phyloP scores from a whole-genome alignment of 2,329 filamentous ascomycete species.

The Fusarium papillatum region DNA sequence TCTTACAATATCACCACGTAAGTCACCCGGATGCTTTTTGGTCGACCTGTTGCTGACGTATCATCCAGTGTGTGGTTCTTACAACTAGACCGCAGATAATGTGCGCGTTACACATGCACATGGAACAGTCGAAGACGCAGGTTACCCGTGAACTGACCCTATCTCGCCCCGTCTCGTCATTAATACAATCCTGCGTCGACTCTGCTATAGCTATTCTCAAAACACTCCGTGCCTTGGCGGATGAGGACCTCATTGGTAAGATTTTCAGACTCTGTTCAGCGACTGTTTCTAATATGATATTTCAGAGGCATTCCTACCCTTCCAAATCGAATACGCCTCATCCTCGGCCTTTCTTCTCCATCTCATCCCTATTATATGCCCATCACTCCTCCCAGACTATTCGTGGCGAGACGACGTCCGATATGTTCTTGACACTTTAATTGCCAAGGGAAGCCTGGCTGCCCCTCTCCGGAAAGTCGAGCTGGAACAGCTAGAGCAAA shows the following conservation, averaged over 20 bases:
- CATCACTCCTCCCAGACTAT: conserved; percentile 50
- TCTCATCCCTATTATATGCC: conserved; percentile 50
- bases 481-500: conserved; percentile 53
- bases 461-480: conserved; percentile 54
- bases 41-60: background rate
- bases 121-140: conserved; percentile 41
- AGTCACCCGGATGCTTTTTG: background rate
- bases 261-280: rapidly evolving
- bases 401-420: conserved; percentile 52
- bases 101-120: conserved; percentile 50
- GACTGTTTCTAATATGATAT: rapidly evolving
- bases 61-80: conserved; percentile 43
- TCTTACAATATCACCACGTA: conserved; percentile 45
- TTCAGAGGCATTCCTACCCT: conserved; percentile 52
- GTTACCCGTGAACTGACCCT: conserved; percentile 30
- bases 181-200: conserved; percentile 46
- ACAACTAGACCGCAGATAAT: conserved; percentile 48
- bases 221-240: conserved; percentile 42
- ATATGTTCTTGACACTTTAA: conserved; percentile 53
- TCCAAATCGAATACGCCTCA: conserved; percentile 57
- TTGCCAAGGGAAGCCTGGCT: conserved; percentile 52
- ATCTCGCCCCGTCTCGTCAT: conserved; percentile 42
- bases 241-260: conserved; percentile 47
- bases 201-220: conserved; percentile 45
- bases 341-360: conserved; percentile 56